These are phyloP conservation scores for Aureobasidium sp. DNA, from an alignment of 2,329 filamentous ascomycete genomes.

Conservation along the genomic window DNA sequence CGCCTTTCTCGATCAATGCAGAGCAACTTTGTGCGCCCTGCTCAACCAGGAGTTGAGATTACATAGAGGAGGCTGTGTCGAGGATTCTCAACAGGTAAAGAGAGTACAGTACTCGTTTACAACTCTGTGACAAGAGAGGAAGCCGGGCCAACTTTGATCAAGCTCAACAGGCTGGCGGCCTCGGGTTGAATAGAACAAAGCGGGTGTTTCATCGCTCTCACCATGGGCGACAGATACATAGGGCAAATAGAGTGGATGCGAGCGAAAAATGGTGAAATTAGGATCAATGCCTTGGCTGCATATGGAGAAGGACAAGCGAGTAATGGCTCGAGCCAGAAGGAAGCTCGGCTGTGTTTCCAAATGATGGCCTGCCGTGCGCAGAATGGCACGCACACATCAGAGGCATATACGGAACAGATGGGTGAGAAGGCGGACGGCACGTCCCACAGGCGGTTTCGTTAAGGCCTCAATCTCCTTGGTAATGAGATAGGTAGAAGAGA, in stretches of 20 bases:
- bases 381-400: not conserved
- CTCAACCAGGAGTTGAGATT: not conserved
- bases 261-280: not conserved
- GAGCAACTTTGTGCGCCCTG: not conserved
- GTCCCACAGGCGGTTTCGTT: not conserved
- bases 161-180: not conserved
- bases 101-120: not conserved
- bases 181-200: not conserved
- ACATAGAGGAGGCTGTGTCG: not conserved
- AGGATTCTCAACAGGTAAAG: not conserved
- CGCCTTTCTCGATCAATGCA: not conserved
- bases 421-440: not conserved
- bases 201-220: not conserved
- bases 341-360: slow-evolving; percentile 9
- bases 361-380: not conserved
- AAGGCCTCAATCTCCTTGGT: slow-evolving; percentile 2
- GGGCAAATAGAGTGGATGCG: not conserved
- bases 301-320: not conserved
- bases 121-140: not conserved
- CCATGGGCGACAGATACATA: not conserved
- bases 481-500: not conserved
- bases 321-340: not conserved
- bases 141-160: not conserved
- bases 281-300: slow-evolving; percentile 13
- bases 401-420: not conserved